Conservation (phyloP, 2,329 filamentous ascomycete species). For the Xylariaceae sp. region DNA sequence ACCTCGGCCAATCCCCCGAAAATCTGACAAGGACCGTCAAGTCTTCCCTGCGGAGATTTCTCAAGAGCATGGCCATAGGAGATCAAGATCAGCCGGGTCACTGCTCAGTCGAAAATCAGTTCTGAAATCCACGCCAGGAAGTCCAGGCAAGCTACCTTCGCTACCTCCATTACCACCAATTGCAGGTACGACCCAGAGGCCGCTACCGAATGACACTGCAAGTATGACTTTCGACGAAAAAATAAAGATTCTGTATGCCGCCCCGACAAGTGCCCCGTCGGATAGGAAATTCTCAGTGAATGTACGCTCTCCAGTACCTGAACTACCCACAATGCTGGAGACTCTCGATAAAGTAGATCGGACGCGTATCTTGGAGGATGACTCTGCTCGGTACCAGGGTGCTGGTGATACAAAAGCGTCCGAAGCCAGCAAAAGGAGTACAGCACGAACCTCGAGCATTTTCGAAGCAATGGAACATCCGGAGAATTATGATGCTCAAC, state of each 20-base stretch:
- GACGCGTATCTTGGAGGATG: slow-evolving; percentile 18
- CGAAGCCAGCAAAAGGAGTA: slow-evolving; percentile 34
- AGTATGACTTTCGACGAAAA: slow-evolving; percentile 59
- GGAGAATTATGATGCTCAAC: slow-evolving; percentile 23
- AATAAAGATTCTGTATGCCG: slow-evolving; percentile 48
- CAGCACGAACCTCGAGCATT: slow-evolving; percentile 38
- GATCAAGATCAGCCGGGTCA: slow-evolving; percentile 48
- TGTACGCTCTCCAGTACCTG: slow-evolving; percentile 42
- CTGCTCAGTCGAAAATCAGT: slow-evolving; percentile 43
- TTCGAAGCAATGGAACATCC: slow-evolving; percentile 35
- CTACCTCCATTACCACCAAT: slow-evolving; percentile 46
- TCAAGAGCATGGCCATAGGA: slow-evolving; percentile 38
- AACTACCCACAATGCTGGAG: slow-evolving; percentile 37
- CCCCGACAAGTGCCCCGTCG: slow-evolving; percentile 28
- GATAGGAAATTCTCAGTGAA: slow-evolving; percentile 10
- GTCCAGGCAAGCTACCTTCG: slow-evolving; percentile 48
- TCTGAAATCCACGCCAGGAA: slow-evolving; percentile 40
- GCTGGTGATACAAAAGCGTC: slow-evolving; percentile 23
- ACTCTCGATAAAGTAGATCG: slow-evolving; percentile 28
- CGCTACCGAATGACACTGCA: slow-evolving; percentile 49
- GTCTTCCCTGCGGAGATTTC: slow-evolving; percentile 45
- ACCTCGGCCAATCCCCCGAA: slow-evolving; percentile 53
- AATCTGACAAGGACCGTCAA: slow-evolving; percentile 41
- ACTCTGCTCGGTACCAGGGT: slow-evolving; percentile 24
- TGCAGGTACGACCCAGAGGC: slow-evolving; percentile 34